Base-by-base conservation (phyloP, 2,329 filamentous ascomycete genomes). In the Cladobotryum mycophilum region DNA sequence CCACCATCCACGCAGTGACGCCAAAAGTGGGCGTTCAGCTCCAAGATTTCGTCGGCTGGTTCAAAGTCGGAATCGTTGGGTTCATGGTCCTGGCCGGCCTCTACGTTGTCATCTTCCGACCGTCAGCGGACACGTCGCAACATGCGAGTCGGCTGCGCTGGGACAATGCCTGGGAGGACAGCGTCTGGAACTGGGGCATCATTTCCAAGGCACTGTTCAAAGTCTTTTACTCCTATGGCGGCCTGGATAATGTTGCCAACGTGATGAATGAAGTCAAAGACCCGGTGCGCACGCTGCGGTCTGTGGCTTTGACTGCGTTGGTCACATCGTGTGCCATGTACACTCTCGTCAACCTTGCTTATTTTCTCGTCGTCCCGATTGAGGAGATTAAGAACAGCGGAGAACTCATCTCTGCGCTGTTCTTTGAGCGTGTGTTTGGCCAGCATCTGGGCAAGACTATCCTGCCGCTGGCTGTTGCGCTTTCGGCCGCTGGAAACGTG, bases 211-310 rank as follows among this genome's bases (percentile, higher is more conserved):
- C 84, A 0, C 66, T 88, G 0, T 84, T 84, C 68, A 84, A 84
- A 57, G 81, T 88, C 0, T 80, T 84, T 41, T 87, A 87, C 62
- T 85, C 83, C 0, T 88, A 86, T 51, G 74, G 82, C 0, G 85
- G 85, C 0, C 69, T 85, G 12, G 78, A 74, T 47, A 88, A 87
- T 53, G 74, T 83, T 55, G 86, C 84, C 65, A 85, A 87, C 56
- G 84, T 88, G 4, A 70, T 88, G 46, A 86, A 85, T 60, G 85
- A 88, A 61, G 84, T 88, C 17, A 81, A 81, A 53, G 75, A 88
- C 53, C 85, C 85, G 0, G 76, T 88, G 0, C 70, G 76, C 13
- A 88, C 85, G 0, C 64, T 88, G 14, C 82, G 78, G 47, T 80
- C 79, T 0, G 84, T 85, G 1, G 79, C 80, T 0, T 70, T 81